Base-by-base conservation (phyloP, 495 filamentous ascomycete species). In the Filosporella fistucella region DNA sequence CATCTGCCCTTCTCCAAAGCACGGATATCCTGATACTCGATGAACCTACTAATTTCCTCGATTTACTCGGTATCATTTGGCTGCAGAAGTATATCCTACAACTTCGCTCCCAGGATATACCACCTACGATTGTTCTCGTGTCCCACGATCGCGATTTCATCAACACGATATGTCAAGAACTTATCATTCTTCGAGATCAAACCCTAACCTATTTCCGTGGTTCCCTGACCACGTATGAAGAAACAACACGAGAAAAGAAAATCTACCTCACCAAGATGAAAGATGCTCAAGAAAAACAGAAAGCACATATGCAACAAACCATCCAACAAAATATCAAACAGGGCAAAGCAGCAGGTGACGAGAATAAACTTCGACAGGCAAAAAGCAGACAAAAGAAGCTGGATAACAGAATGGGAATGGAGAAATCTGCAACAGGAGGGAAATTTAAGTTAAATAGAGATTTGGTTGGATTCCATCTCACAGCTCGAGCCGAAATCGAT, bases 31-130 rank as follows among this genome's bases (percentile, higher is more conserved):
- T 91, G 54, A 84, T 94, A 39, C 80, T 94, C 14, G 88, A 94
- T 68, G 88, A 94, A 56, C 88, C 88, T 3, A 91, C 88, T 41
- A 91, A 91, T 60, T 91, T 85, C 60, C 70, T 91, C 1, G 88
- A 94, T 59, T 73, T 94, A 0, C 71, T 87, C 0, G 82, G 82
- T n/a, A 85, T 91, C 18, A 76, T 91, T 22, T 94, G 88, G 88
- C 74, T 94, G 1, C 80, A 94, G 59, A 72, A 69, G 6, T 82
- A 87, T 52, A 76, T 91, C 17, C 65, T 72, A 28, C 65, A 70
- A 24, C 60, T 86, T 11, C 57, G 58, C 23, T 49, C 65, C 12
- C 46, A 57, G 4, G 49, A 70, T 1, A 70, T 67, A 10, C 52
- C 48, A 13, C 52, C 57, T 12, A 83, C 79, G 3, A 67, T 89